Evolutionary conservation across 139 green algal genomes (phyloP).

Genomic region (Volvox africanus): DNA sequence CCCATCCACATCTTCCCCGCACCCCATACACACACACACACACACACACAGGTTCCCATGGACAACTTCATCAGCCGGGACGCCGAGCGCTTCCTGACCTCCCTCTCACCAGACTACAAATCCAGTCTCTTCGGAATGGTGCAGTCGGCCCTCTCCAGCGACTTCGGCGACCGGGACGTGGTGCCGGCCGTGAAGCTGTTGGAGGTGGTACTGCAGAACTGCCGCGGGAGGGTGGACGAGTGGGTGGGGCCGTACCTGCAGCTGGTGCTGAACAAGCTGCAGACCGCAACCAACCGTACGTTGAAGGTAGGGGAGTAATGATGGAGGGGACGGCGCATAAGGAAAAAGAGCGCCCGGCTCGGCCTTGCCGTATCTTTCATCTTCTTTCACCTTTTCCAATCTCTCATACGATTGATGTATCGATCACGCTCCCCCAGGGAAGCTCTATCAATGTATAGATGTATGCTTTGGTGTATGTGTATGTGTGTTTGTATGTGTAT

Average conservation of each 20-base stretch:
- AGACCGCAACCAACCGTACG: constrained; percentile 45
- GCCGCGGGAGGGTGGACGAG: constrained; percentile 82
- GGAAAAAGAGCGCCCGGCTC: no score
- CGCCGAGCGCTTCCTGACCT: constrained; percentile 82
- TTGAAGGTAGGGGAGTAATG: no score
- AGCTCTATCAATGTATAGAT: no score
- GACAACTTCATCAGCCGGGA: constrained; percentile 95
- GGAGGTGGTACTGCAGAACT: constrained; percentile 85
- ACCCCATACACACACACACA: not conserved
- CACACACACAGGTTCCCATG: constrained; percentile 71
- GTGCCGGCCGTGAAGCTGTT: constrained; percentile 86
- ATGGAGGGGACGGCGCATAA: no score
- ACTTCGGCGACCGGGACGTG: constrained; percentile 74
- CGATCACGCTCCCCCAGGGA: no score
- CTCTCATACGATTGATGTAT: no score
- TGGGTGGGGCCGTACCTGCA: constrained; percentile 83
- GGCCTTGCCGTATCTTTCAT: no score
- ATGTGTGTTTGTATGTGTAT: no score
- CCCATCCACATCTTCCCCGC: no score
- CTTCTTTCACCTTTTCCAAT: no score
- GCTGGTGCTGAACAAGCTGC: constrained; percentile 66
- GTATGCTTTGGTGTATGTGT: no score
- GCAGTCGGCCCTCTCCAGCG: constrained; percentile 61
- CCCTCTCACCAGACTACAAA: constrained; percentile 81
- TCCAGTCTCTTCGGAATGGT: constrained; percentile 73